Conservation (phyloP, 108 stramenopile species). For the Pseudonitzschia delicatissima region DNA sequence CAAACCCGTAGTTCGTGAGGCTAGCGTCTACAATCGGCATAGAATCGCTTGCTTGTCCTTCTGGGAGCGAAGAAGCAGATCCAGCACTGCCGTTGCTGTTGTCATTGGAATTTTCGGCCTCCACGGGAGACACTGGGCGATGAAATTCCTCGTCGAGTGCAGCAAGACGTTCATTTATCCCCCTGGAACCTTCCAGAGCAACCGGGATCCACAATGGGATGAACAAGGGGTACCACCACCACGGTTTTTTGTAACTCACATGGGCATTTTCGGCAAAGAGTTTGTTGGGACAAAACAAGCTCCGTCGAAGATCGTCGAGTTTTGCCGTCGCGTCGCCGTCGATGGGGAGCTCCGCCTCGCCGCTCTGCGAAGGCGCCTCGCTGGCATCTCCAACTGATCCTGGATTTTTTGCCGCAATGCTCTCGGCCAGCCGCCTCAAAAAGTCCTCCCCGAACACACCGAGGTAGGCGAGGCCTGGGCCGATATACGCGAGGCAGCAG, state of each 20-base stretch:
- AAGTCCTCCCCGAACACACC: conserved; percentile 77
- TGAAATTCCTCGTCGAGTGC: conserved; percentile 20
- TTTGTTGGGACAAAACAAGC: not conserved
- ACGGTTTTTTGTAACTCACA: conserved; percentile 20
- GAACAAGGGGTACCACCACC: conserved; percentile 38
- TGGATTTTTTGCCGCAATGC: conserved; percentile 7
- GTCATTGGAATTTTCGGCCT: not conserved
- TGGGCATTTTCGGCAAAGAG: not conserved
- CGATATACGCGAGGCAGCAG: conserved; percentile 66
- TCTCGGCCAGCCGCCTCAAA: conserved; percentile 23
- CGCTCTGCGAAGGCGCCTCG: not conserved
- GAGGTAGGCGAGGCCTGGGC: conserved; percentile 70
- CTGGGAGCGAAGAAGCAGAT: not conserved
- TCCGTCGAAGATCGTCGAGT: conserved; percentile 11
- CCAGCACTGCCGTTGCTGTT: not conserved
- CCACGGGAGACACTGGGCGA: not conserved
- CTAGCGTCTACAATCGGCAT: conserved; percentile 29
- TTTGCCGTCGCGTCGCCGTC: conserved; percentile 59
- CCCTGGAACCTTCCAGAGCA: conserved; percentile 28
- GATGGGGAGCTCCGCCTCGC: conserved; percentile 50
- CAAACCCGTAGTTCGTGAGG: conserved; percentile 47
- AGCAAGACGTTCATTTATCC: conserved; percentile 36
- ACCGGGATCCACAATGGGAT: conserved; percentile 41
- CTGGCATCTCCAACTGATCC: too few relatives aligned
- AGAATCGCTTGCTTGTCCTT: not conserved